Conservation (phyloP, 2,329 filamentous ascomycete species). For the Cladobotryum protrusum region DNA sequence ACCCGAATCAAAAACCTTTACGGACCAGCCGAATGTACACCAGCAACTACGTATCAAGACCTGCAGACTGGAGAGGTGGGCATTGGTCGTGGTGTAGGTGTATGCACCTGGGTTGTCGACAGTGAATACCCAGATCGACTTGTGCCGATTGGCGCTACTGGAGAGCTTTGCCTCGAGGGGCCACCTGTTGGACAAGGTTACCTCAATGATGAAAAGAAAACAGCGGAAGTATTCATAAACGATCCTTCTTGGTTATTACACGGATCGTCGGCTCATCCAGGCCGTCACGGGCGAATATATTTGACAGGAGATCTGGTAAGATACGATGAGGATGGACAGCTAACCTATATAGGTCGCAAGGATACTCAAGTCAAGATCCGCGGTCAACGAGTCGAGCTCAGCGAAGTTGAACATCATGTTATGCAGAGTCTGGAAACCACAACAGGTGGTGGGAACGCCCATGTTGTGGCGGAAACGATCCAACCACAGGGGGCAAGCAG, state of each 20-base stretch:
- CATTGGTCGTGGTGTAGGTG: neutral
- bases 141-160: conserved; percentile 15
- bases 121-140: conserved; percentile 12
- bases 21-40: conserved; percentile 17
- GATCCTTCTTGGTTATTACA: conserved; percentile 34
- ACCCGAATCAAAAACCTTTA: conserved; percentile 14
- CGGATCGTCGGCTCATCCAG: neutral
- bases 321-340: conserved; percentile 32
- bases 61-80: neutral
- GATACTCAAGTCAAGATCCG: conserved; percentile 53
- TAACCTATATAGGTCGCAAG: conserved; percentile 45
- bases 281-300: conserved; percentile 29
- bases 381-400: conserved; percentile 49
- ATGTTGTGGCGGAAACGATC: too few relatives aligned
- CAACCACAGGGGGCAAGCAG: too few relatives aligned
- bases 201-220: conserved; percentile 17
- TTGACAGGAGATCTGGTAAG: conserved; percentile 42
- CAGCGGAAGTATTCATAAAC: conserved; percentile 25
- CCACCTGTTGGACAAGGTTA: conserved; percentile 20
- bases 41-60: neutral
- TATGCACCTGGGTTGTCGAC: conserved; percentile 18
- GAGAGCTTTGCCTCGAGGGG: conserved; percentile 24
- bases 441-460: too few relatives aligned
- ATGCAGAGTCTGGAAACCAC: too few relatives aligned
- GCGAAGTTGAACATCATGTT: conserved; percentile 16